A percentile compares a stretch with the other conserved stretches of the same genome.
phyloP scores from a whole-genome alignment of 129 eudicot genomes.

The Cynara cardunculus region DNA sequence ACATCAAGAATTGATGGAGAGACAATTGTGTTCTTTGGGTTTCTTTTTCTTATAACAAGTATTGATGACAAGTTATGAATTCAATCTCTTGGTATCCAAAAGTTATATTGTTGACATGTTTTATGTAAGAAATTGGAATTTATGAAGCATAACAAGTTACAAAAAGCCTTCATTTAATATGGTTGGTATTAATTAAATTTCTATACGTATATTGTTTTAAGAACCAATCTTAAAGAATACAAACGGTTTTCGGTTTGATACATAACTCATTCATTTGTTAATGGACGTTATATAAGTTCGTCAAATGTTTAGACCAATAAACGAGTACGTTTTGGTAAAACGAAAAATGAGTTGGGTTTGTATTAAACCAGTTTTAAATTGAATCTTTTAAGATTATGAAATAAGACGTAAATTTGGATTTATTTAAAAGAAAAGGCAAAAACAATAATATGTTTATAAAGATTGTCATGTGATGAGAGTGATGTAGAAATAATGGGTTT shows the following conservation, averaged over 20 bases:
- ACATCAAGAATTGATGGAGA: neutral
- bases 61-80: neutral
- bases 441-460: neutral
- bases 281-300: too few relatives aligned
- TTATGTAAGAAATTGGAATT: neutral
- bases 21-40: neutral
- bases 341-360: neutral
- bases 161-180: neutral
- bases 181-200: neutral
- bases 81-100: neutral
- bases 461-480: constrained; percentile 20
- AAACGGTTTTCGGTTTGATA: neutral
- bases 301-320: too few relatives aligned
- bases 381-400: too few relatives aligned
- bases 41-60: neutral
- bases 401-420: too few relatives aligned
- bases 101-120: neutral
- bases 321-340: neutral
- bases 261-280: too few relatives aligned
- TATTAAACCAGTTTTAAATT: neutral
- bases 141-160: neutral
- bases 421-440: neutral
- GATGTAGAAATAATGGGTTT: constrained; percentile 4
- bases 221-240: neutral
- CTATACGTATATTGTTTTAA: neutral